A percentile compares a stretch with the other conserved stretches of the same genome.
phyloP scores from a whole-genome alignment of 2,329 filamentous ascomycete species.

The Apiospora rasikravindrae region DNA sequence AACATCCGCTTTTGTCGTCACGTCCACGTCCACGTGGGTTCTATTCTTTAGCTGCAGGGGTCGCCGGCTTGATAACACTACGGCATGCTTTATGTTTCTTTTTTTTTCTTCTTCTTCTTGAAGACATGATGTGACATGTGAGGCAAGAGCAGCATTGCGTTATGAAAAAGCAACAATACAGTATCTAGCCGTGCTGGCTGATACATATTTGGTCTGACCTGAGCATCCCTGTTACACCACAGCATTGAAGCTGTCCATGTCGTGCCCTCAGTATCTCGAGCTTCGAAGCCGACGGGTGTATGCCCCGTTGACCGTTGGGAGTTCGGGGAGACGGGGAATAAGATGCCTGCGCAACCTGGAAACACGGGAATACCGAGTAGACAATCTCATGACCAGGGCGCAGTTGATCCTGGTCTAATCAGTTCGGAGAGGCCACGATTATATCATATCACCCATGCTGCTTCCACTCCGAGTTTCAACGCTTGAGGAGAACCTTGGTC shows the following conservation, averaged over 20 bases:
- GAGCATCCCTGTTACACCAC: not conserved
- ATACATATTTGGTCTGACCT: not conserved
- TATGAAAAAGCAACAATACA: constrained; percentile 3
- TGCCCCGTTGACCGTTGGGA: not conserved
- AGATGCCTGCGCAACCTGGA: not conserved
- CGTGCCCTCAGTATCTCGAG: not conserved
- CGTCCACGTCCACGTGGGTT: constrained; percentile 14
- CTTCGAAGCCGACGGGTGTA: no score
- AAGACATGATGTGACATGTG: not conserved
- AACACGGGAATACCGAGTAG: not conserved
- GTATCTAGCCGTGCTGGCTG: not conserved
- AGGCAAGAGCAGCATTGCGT: not conserved
- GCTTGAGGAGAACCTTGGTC: not conserved
- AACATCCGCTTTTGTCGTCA: not conserved
- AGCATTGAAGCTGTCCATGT: not conserved
- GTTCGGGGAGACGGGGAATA: not conserved
- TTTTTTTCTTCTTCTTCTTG: no score
- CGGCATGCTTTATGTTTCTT: not conserved
- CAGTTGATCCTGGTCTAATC: not conserved
- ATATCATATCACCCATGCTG: not conserved
- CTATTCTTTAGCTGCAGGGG: not conserved
- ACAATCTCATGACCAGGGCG: not conserved
- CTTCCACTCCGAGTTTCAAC: not conserved
- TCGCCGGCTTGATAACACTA: not conserved
- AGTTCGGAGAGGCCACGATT: not conserved